Conservation (phyloP, 495 filamentous ascomycete genomes). For the Aspergillus sclerotiicarbonarius region DNA sequence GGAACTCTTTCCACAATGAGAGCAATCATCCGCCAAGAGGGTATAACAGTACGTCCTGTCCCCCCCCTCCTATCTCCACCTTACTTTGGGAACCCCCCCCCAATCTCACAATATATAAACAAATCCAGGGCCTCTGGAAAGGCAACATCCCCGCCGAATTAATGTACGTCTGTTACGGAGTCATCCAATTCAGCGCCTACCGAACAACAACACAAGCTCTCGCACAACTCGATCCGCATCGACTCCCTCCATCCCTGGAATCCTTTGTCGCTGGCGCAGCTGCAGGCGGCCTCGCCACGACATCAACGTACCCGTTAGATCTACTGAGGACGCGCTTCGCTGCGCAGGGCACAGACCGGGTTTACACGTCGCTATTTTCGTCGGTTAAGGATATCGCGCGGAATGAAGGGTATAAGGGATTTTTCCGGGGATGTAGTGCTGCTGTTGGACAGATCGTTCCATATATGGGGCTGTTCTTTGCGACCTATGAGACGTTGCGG, state of each 20-base stretch:
- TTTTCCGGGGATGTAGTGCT: constrained; percentile 81
- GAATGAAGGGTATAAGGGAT: constrained; percentile 72
- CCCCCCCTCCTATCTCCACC: not conserved
- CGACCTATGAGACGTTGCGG: constrained; percentile 74
- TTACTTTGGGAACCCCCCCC: not conserved
- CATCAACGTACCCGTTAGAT: constrained; percentile 87
- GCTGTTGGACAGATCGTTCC: constrained; percentile 85
- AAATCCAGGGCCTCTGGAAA: constrained; percentile 79
- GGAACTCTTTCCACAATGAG: constrained; percentile 76
- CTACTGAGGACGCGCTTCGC: constrained; percentile 93
- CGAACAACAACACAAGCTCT: constrained; percentile 64
- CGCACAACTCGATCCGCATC: constrained; percentile 46
- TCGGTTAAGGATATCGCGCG: constrained; percentile 70
- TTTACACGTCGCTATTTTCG: constrained; percentile 67
- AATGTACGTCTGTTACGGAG: constrained; percentile 86
- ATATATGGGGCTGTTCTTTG: constrained; percentile 96
- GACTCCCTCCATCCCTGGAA: constrained; percentile 56
- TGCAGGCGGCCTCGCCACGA: constrained; percentile 79
- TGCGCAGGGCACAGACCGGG: constrained; percentile 79
- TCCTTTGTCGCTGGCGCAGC: constrained; percentile 77
- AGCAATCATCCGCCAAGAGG: constrained; percentile 73
- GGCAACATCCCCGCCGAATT: constrained; percentile 94
- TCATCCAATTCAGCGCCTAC: constrained; percentile 89
- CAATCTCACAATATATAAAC: not conserved
- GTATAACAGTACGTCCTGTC: constrained; percentile 58